A percentile compares a stretch with the other conserved stretches of the same genome.
phyloP scores from a whole-genome alignment of 257 asterid genomes.

The Vinca minor region DNA sequence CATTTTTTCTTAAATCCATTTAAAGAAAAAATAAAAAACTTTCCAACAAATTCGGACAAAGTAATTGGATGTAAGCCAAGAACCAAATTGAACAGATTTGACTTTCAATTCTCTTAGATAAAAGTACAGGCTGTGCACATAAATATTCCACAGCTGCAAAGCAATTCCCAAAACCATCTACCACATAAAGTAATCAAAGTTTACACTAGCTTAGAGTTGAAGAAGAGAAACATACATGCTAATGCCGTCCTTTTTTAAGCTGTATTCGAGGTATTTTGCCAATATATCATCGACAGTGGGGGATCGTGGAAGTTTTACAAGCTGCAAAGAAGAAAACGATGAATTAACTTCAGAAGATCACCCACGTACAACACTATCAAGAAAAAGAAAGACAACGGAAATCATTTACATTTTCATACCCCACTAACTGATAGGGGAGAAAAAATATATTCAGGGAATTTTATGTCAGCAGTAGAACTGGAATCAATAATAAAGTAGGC shows the following conservation, averaged over 20 bases:
- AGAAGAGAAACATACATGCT: conserved; percentile 47
- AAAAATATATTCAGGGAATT: not conserved
- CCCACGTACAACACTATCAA: not conserved
- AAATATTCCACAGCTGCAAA: too few species aligned
- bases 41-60: not conserved
- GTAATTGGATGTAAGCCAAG: not conserved
- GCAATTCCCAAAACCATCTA: too few species aligned
- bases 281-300: conserved; percentile 80
- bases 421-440: too few species aligned
- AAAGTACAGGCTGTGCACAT: too few species aligned
- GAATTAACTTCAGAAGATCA: not conserved
- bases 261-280: conserved; percentile 62
- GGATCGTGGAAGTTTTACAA: conserved; percentile 85
- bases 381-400: too few species aligned
- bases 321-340: conserved; percentile 44
- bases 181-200: too few species aligned
- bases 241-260: conserved; percentile 81
- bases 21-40: too few species aligned
- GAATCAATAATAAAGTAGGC: conserved; percentile 4
- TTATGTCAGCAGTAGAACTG: not conserved
- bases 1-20: too few species aligned
- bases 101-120: not conserved
- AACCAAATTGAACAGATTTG: not conserved
- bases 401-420: too few species aligned
- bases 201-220: not conserved